These are phyloP conservation scores for Alternaria rosae DNA, from an alignment of 2,329 filamentous ascomycete species.

Conservation along the genomic window DNA sequence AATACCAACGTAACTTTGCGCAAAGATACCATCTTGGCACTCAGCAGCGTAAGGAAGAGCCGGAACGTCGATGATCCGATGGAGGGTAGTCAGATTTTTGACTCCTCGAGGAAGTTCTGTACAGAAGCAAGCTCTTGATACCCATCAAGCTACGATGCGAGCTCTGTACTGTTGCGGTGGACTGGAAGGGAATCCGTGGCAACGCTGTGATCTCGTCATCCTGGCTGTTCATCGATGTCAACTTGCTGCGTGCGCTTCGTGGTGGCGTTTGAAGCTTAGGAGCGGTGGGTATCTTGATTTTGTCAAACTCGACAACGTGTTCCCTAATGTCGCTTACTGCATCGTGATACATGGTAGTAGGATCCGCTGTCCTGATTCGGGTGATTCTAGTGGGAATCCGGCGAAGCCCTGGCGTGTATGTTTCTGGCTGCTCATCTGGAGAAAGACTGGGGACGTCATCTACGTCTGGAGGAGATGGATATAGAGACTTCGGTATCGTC, in stretches of 20 bases:
- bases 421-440: conserved; percentile 12
- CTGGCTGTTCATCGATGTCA: conserved; percentile 12
- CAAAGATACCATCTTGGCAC: neutral
- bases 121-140: conserved; percentile 32
- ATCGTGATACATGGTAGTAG: conserved; percentile 9
- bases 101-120: conserved; percentile 15
- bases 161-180: neutral
- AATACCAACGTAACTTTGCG: neutral
- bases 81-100: neutral
- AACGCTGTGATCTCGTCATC: conserved; percentile 27
- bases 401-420: conserved; percentile 3
- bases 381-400: conserved; percentile 8
- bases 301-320: conserved; percentile 32
- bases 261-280: conserved; percentile 37
- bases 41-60: neutral
- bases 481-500: conserved; percentile 7
- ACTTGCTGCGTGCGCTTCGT: conserved; percentile 13
- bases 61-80: neutral
- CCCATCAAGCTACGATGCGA: conserved; percentile 26
- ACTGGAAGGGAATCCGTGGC: conserved; percentile 12
- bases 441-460: conserved; percentile 30
- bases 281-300: conserved; percentile 25
- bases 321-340: conserved; percentile 35
- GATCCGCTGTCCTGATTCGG: conserved; percentile 9
- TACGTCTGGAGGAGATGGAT: conserved; percentile 27